These are phyloP conservation scores for Candida vartiovaarae DNA, from an alignment of 805 yeast genomes.

Conservation along the genomic window DNA sequence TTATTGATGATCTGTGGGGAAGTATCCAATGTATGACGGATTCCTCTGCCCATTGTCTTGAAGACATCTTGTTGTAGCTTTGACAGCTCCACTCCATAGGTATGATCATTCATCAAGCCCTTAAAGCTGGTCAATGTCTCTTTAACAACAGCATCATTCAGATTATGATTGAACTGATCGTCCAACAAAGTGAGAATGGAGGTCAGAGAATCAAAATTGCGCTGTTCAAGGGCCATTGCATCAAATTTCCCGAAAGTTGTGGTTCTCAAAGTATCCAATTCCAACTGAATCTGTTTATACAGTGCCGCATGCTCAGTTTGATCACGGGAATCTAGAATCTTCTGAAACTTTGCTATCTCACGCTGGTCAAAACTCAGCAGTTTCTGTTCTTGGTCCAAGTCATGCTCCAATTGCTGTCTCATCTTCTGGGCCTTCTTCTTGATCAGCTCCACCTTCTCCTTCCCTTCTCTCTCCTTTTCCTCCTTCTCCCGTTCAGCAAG, in stretches of 20 bases:
- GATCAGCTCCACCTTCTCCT: slow-evolving; percentile 13
- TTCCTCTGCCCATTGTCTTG: background rate
- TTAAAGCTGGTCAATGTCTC: slow-evolving; percentile 47
- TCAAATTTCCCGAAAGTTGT: slow-evolving; percentile 15
- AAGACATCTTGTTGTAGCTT: background rate
- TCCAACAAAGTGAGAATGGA: slow-evolving; percentile 41
- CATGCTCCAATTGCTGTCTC: slow-evolving; percentile 15
- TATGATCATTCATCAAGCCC: slow-evolving; percentile 4
- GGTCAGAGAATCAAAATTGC: slow-evolving; percentile 20
- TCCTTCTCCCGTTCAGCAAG: slow-evolving; percentile 2
- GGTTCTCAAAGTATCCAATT: slow-evolving; percentile 6
- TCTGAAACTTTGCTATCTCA: slow-evolving; percentile 7
- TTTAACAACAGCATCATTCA: slow-evolving; percentile 85
- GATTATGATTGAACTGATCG: slow-evolving; percentile 66
- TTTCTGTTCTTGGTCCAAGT: slow-evolving; percentile 4
- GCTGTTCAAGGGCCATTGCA: slow-evolving; percentile 16
- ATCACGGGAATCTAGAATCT: slow-evolving; percentile 1
- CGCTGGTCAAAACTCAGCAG: slow-evolving; percentile 5
- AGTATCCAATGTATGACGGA: background rate
- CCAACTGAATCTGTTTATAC: slow-evolving; percentile 1
- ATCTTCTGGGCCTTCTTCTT: slow-evolving; percentile 17
- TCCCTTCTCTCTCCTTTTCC: slow-evolving; percentile 13
- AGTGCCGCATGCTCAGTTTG: slow-evolving; percentile 12
- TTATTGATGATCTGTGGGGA: slow-evolving; percentile 5
- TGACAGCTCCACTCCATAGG: background rate